Evolutionary conservation across 1,139 yeast species (phyloP), one percentile per base, ranked within the genome.

Genomic region (Pichia sp.): DNA sequence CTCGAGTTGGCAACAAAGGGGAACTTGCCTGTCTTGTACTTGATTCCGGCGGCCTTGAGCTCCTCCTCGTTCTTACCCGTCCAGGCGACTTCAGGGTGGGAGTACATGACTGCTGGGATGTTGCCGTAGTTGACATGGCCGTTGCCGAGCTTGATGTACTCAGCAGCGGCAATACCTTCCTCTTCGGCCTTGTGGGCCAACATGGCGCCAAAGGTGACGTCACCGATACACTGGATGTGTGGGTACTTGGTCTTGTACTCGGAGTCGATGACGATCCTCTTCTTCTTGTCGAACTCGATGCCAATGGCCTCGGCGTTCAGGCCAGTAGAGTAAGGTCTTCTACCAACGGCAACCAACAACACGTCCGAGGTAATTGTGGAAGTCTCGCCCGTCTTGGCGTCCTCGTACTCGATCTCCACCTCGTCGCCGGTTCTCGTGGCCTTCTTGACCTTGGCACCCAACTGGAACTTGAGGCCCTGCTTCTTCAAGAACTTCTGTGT

Each of bases 151-250:
- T 89, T 88, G 71, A 95, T 83, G 78, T 82, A 87, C 75, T 95
- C 99, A 58, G 82, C 98, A 59, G 96, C 99, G 55, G 99, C 99
- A 65, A 95, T 85, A 73, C 97, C 99, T 79, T 95, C 99, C 73
- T 95, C 99, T 78, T 95, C 99, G 58, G 99, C 99, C 80, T 95
- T 95, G 81, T 95, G 99, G 59, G 99, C 99, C 75, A 95, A 82
- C 99, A 95, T 95, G 65, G 96, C 95, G 64, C 99, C 99, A 64
- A 88, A 93, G 46, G 99, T 95, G 56, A 85, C 97, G 70, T 95
- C 99, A 71, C 99, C 99, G 72, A 93, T 89, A 65, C 90, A 96
- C 73, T 96, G 88, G 68, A 95, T 91, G 74, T 95, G 96, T 56
- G 90, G 86, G 73, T 78, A 82, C 74, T 87, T 91, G 63, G 99